Evolutionary conservation across 2,329 filamentous ascomycete species (phyloP).

Genomic region (Acrocalymma vagum): DNA sequence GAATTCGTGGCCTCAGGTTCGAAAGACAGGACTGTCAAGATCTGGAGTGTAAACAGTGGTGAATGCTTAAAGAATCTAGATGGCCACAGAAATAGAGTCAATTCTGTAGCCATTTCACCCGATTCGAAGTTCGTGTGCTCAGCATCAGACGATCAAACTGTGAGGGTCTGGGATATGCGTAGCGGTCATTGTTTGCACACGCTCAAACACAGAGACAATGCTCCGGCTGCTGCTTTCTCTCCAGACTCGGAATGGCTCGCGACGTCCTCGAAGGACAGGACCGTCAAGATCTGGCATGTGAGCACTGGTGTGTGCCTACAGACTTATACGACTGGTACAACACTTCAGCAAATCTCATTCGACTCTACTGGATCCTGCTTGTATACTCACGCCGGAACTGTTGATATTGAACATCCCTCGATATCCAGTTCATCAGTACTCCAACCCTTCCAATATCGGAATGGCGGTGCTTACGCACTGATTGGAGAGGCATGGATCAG

Average conservation of each 20-base stretch:
- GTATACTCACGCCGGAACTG: slow-evolving; percentile 23
- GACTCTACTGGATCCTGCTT: slow-evolving; percentile 23
- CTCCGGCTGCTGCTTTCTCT: too few species aligned
- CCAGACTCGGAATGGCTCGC: too few species aligned
- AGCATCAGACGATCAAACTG: slow-evolving; percentile 18
- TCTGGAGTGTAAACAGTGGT: slow-evolving; percentile 27
- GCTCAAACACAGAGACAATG: too few species aligned
- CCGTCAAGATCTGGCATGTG: too few species aligned
- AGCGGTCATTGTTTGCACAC: too few species aligned
- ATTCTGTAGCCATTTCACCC: slow-evolving; percentile 25
- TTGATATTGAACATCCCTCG: slow-evolving; percentile 12
- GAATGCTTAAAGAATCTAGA: slow-evolving; percentile 12
- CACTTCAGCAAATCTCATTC: slow-evolving; percentile 22
- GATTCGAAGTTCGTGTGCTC: slow-evolving; percentile 23
- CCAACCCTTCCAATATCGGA: too few species aligned
- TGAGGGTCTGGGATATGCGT: slow-evolving; percentile 35
- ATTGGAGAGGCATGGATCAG: slow-evolving; percentile 28
- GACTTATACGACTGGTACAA: slow-evolving; percentile 9
- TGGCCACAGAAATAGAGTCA: slow-evolving; percentile 18
- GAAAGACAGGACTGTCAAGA: slow-evolving; percentile 9
- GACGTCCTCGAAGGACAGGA: too few species aligned
- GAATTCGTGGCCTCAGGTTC: slow-evolving; percentile 14
- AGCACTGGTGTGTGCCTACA: too few species aligned
- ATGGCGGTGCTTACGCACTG: slow-evolving; percentile 19
- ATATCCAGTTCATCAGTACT: too few species aligned